Percentiles rank a stretch among this genome's conserved stretches.
phyloP scores from a whole-genome alignment of 2,329 filamentous ascomycete genomes.

The Exophiala bonariae region DNA sequence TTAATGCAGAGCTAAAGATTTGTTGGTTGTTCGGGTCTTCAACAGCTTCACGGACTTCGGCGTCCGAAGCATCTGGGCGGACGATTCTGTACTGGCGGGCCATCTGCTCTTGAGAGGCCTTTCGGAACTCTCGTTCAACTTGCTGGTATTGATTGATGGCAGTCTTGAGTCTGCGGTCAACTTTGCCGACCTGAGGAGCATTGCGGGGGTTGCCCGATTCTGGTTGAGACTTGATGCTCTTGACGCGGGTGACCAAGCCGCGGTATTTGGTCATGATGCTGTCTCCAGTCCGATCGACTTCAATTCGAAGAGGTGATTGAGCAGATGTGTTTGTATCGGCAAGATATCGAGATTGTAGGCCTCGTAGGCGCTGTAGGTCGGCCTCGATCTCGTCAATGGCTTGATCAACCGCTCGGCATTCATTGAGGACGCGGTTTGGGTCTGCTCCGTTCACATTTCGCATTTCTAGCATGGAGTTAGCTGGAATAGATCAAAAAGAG shows the following conservation, averaged over 20 bases:
- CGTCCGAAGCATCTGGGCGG: slow-evolving; percentile 73
- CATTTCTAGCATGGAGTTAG: slow-evolving; percentile 41
- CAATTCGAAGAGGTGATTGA: slow-evolving; percentile 63
- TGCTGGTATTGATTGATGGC: slow-evolving; percentile 81
- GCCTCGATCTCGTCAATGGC: slow-evolving; percentile 73
- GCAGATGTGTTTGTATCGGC: slow-evolving; percentile 71
- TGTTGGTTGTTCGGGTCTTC: slow-evolving; percentile 70
- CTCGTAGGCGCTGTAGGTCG: slow-evolving; percentile 70
- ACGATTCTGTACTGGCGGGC: slow-evolving; percentile 89
- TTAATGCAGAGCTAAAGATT: slow-evolving; percentile 63
- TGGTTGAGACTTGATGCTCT: slow-evolving; percentile 76
- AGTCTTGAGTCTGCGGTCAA: slow-evolving; percentile 76
- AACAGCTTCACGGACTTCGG: slow-evolving; percentile 75
- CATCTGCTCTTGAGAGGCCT: slow-evolving; percentile 78
- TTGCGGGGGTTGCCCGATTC: slow-evolving; percentile 74
- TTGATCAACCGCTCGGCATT: slow-evolving; percentile 76
- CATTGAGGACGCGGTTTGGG: slow-evolving; percentile 78
- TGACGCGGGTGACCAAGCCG: slow-evolving; percentile 74
- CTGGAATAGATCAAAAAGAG: not conserved
- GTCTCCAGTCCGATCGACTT: slow-evolving; percentile 71
- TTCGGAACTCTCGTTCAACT: slow-evolving; percentile 76
- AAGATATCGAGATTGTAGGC: slow-evolving; percentile 71
- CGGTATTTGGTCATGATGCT: slow-evolving; percentile 85
- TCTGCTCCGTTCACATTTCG: slow-evolving; percentile 46
- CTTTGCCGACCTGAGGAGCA: slow-evolving; percentile 74